phyloP scores from a whole-genome alignment of 2,329 filamentous ascomycete species.

The Diaporthe ampelina region DNA sequence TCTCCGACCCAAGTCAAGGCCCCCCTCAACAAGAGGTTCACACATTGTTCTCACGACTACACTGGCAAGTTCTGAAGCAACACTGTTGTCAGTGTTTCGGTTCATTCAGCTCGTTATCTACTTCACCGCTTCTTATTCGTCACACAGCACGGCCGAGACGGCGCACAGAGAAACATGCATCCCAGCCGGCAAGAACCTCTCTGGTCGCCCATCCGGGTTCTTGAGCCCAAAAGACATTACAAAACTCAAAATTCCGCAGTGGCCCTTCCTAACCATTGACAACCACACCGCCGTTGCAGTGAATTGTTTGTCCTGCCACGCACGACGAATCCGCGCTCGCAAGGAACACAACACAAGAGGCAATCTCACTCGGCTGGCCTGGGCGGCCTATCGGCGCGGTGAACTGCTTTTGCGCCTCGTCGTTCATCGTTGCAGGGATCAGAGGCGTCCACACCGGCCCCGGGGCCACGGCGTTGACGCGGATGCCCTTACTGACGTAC shows the following conservation, averaged over 20 bases:
- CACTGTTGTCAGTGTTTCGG: neutral
- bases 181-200: slow-evolving; percentile 10
- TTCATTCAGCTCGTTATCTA: neutral
- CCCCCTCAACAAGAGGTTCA: neutral
- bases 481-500: slow-evolving; percentile 78
- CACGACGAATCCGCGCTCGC: slow-evolving; percentile 81
- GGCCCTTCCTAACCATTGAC: slow-evolving; percentile 60
- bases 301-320: slow-evolving; percentile 78
- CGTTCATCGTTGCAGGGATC: slow-evolving; percentile 80
- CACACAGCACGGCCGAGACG: slow-evolving; percentile 18
- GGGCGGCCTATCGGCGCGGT: slow-evolving; percentile 81
- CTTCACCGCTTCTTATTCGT: neutral
- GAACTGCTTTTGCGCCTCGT: slow-evolving; percentile 80
- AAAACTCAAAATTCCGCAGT: slow-evolving; percentile 11
- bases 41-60: neutral
- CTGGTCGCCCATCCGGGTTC: slow-evolving; percentile 34
- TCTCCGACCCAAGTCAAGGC: too few relatives aligned
- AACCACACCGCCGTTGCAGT: slow-evolving; percentile 65
- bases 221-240: slow-evolving; percentile 1
- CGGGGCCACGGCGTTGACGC: slow-evolving; percentile 82
- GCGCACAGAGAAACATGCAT: slow-evolving; percentile 9
- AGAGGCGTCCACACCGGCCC: slow-evolving; percentile 85
- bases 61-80: neutral
- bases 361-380: slow-evolving; percentile 85
- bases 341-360: slow-evolving; percentile 85